These are phyloP conservation scores for Candida albicans DNA, from an alignment of 1,139 yeast species.

Conservation along the genomic window DNA sequence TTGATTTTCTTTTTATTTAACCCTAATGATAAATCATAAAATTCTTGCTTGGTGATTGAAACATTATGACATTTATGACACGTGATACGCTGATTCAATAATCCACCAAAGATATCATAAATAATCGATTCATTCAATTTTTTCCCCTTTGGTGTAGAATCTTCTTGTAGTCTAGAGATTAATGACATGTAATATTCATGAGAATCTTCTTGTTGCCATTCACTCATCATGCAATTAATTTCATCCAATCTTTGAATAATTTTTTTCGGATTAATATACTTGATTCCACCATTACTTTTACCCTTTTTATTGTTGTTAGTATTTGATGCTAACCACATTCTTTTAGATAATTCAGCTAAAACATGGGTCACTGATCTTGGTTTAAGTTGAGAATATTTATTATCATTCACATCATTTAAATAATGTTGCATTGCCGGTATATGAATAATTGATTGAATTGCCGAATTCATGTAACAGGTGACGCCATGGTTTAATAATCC, in stretches of 20 bases:
- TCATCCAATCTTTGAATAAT: slow-evolving; percentile 74
- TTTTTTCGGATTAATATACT: slow-evolving; percentile 68
- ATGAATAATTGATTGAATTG: slow-evolving; percentile 86
- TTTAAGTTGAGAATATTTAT: slow-evolving; percentile 34
- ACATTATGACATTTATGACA: slow-evolving; percentile 79
- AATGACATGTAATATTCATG: slow-evolving; percentile 96
- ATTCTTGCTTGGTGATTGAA: slow-evolving; percentile 90
- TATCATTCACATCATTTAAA: slow-evolving; percentile 60
- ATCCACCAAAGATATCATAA: slow-evolving; percentile 93
- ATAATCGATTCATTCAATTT: slow-evolving; percentile 80
- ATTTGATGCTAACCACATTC: slow-evolving; percentile 58
- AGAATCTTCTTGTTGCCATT: slow-evolving; percentile 97
- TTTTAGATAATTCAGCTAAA: slow-evolving; percentile 68
- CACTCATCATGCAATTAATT: slow-evolving; percentile 94
- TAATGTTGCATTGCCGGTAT: slow-evolving; percentile 90
- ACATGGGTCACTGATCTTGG: slow-evolving; percentile 66
- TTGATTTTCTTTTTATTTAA: slow-evolving; percentile 44
- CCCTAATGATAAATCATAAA: slow-evolving; percentile 85
- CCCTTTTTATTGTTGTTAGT: slow-evolving; percentile 6
- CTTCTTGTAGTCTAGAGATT: slow-evolving; percentile 86
- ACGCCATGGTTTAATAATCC: slow-evolving; percentile 92
- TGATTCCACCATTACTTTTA: slow-evolving; percentile 5
- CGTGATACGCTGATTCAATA: slow-evolving; percentile 77
- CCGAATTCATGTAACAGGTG: slow-evolving; percentile 95
- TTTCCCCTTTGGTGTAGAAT: slow-evolving; percentile 82